These are phyloP conservation scores for Cyberlindnera mycetangii DNA, from an alignment of 805 yeast species.

Conservation along the genomic window DNA sequence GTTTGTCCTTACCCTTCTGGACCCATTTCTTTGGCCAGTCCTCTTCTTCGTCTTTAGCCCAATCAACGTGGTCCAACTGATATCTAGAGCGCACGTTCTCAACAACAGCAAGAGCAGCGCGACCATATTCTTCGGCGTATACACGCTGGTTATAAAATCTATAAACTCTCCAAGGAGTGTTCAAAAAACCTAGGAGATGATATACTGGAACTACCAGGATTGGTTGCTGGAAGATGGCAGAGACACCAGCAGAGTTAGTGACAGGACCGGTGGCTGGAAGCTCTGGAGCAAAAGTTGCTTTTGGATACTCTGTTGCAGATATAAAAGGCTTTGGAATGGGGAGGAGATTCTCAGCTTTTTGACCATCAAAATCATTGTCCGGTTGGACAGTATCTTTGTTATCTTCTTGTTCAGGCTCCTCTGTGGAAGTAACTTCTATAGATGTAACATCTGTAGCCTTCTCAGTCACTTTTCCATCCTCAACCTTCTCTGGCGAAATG, in stretches of 20 bases:
- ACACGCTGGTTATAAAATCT: conserved; percentile 73
- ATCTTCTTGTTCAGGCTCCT: not conserved
- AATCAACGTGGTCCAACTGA: conserved; percentile 36
- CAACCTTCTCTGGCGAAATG: conserved; percentile 1
- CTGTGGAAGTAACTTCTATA: not conserved
- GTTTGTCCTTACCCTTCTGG: conserved; percentile 62
- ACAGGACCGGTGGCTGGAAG: conserved; percentile 23
- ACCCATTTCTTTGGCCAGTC: conserved; percentile 93
- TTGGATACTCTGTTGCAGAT: conserved; percentile 50
- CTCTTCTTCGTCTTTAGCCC: conserved; percentile 59
- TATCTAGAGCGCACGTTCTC: conserved; percentile 50
- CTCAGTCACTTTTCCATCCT: not conserved
- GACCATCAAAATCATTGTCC: conserved; percentile 10
- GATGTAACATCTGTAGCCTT: not conserved
- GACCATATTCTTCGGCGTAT: conserved; percentile 66
- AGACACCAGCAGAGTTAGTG: conserved; percentile 36
- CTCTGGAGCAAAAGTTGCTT: conserved; percentile 49
- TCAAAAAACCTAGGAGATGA: conserved; percentile 73
- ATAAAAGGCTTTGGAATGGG: conserved; percentile 68
- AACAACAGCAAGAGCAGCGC: conserved; percentile 49
- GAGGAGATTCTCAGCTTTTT: conserved; percentile 29
- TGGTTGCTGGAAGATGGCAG: conserved; percentile 74
- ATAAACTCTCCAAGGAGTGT: conserved; percentile 71
- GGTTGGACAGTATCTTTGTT: not conserved
- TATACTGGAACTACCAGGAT: conserved; percentile 73